Evolutionary conservation across 345 rosid species (phyloP).

Genomic region (Rhodamnia rubescens): DNA sequence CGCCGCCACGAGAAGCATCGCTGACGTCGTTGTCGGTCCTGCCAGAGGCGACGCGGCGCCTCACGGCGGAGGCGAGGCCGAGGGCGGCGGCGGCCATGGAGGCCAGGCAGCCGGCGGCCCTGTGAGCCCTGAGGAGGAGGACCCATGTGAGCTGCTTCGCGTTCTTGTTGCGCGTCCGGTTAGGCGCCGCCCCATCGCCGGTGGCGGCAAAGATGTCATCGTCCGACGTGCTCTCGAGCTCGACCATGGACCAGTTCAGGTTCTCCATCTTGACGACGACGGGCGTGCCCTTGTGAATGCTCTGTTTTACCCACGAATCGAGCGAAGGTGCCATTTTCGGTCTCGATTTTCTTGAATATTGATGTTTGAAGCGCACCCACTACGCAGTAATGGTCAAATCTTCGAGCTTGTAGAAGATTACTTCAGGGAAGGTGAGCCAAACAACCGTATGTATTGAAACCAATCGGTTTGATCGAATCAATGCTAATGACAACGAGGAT

Average conservation of each 20-base stretch:
- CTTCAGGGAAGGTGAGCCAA: background rate
- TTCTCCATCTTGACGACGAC: constrained; percentile 96
- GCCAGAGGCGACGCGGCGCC: constrained; percentile 70
- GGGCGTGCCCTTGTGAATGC: constrained; percentile 67
- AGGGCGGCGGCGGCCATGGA: constrained; percentile 62
- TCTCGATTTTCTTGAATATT: background rate
- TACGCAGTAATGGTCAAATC: background rate
- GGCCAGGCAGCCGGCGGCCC: constrained; percentile 90
- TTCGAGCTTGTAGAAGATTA: background rate
- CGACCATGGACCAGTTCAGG: constrained; percentile 97
- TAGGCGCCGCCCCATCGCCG: constrained; percentile 5
- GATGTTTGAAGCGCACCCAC: background rate
- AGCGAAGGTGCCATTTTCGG: constrained; percentile 58
- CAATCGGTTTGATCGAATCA: background rate
- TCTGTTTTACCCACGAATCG: constrained; percentile 69
- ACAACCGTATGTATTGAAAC: background rate
- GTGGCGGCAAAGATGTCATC: constrained; percentile 51
- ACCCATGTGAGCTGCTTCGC: constrained; percentile 98
- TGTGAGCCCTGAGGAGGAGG: constrained; percentile 84
- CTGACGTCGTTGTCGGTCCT: constrained; percentile 43
- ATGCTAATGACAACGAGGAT: background rate
- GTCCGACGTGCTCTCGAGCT: constrained; percentile 69
- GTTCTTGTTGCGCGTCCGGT: constrained; percentile 52
- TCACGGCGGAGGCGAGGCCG: constrained; percentile 53
- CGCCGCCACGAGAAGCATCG: background rate